Evolutionary conservation across 495 filamentous ascomycete species (phyloP).

Genomic region (Halenospora varia): DNA sequence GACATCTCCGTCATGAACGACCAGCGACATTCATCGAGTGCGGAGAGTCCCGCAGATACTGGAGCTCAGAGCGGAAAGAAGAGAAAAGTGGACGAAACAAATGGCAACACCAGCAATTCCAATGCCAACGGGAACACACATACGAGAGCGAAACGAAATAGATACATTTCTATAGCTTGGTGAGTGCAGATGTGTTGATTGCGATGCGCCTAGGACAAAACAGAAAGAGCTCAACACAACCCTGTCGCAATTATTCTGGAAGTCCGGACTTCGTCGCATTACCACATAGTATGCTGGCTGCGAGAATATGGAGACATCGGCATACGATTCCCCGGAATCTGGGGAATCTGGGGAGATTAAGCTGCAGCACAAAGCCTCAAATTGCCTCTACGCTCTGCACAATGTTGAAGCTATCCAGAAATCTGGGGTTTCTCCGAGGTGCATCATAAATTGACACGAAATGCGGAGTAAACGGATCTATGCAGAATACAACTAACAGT

Average conservation of each 20-base stretch:
- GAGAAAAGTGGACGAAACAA: conserved; percentile 36
- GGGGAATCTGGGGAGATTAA: too few species aligned
- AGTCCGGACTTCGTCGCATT: not conserved
- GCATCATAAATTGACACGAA: not conserved
- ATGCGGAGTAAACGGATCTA: not conserved
- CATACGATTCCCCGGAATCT: too few species aligned
- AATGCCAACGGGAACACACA: conserved; percentile 29
- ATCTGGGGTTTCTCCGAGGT: not conserved
- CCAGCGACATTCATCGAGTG: conserved; percentile 26
- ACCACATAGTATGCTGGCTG: too few species aligned
- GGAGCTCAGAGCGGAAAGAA: conserved; percentile 31
- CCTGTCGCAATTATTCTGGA: not conserved
- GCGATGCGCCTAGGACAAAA: not conserved
- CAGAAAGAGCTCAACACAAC: not conserved
- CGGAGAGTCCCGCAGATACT: conserved; percentile 25
- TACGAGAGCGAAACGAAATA: conserved; percentile 60
- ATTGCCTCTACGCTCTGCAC: too few species aligned
- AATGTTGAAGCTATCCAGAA: too few species aligned
- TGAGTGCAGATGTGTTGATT: conserved; percentile 36
- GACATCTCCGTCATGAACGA: conserved; percentile 19
- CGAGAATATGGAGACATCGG: not conserved
- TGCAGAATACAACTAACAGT: not conserved
- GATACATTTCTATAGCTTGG: conserved; percentile 93
- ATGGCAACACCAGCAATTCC: too few species aligned
- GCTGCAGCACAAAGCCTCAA: not conserved